Conservation (phyloP, 2,329 filamentous ascomycete genomes). For the Neonectria faginata region DNA sequence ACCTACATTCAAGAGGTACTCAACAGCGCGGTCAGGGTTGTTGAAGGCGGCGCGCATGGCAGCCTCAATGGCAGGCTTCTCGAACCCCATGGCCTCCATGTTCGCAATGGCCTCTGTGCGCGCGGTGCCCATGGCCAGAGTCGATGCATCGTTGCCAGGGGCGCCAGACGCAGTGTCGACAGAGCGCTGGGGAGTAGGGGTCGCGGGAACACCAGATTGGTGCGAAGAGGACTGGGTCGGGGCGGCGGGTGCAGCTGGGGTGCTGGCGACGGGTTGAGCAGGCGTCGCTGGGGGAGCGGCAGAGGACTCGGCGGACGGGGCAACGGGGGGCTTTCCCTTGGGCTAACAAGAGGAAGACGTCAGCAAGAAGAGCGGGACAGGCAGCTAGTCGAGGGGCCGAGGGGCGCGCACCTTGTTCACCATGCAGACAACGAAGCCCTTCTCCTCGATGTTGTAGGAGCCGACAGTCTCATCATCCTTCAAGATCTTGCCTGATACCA, state of each 20-base stretch:
- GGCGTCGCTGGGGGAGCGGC: conserved; percentile 71
- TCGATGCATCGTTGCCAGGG: conserved; percentile 68
- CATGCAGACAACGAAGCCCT: conserved; percentile 99
- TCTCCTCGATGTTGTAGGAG: conserved; percentile 98
- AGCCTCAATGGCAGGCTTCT: conserved; percentile 86
- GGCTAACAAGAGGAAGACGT: conserved; percentile 48
- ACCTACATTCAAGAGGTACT: conserved; percentile 89
- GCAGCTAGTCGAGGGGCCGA: neutral
- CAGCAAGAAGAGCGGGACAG: conserved; percentile 12
- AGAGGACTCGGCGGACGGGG: conserved; percentile 66
- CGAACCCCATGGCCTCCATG: conserved; percentile 98
- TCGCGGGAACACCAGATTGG: conserved; percentile 62
- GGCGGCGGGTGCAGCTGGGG: conserved; percentile 67
- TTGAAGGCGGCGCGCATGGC: conserved; percentile 97
- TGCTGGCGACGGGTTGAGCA: conserved; percentile 65
- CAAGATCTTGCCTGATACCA: conserved; percentile 85
- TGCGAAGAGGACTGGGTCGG: conserved; percentile 56
- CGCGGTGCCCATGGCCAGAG: conserved; percentile 87
- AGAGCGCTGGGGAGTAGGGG: conserved; percentile 65
- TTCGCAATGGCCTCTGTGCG: conserved; percentile 85
- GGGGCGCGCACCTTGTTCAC: conserved; percentile 81
- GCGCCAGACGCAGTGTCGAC: conserved; percentile 55
- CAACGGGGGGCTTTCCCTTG: conserved; percentile 74
- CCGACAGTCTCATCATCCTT: conserved; percentile 98
- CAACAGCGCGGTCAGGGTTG: conserved; percentile 96